Evolutionary conservation across 129 eudicot genomes (phyloP).

Genomic region (Helichrysum umbraculigerum): DNA sequence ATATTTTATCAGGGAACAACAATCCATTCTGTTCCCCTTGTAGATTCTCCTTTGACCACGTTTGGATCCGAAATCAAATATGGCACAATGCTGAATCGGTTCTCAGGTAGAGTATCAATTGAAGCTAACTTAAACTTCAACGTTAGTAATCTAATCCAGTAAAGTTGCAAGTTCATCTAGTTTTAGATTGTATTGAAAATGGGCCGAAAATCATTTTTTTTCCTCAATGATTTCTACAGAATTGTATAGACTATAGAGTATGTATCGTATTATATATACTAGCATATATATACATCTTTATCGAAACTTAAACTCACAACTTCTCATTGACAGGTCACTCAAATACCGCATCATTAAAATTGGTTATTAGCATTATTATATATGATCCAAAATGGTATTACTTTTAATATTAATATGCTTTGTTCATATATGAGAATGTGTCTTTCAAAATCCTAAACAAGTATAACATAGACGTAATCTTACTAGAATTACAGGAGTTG

Average conservation of each 20-base stretch:
- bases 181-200: too few species aligned
- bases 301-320: too few species aligned
- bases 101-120: neutral
- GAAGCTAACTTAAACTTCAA: neutral
- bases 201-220: neutral
- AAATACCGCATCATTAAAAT: too few species aligned
- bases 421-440: neutral
- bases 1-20: too few species aligned
- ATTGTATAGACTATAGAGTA: neutral
- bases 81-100: neutral
- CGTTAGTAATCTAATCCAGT: neutral
- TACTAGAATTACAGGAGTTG: constrained; percentile 15
- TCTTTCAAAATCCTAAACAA: neutral
- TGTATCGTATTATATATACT: too few species aligned
- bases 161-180: neutral
- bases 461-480: constrained; percentile 18
- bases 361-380: too few species aligned
- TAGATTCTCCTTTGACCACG: too few species aligned
- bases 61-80: neutral
- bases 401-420: too few species aligned
- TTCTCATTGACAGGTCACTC: too few species aligned
- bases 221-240: neutral
- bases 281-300: too few species aligned
- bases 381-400: too few species aligned
- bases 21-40: too few species aligned